These are phyloP conservation scores for Fusarium ambrosium DNA, from an alignment of 2,329 filamentous ascomycete species.

Conservation along the genomic window DNA sequence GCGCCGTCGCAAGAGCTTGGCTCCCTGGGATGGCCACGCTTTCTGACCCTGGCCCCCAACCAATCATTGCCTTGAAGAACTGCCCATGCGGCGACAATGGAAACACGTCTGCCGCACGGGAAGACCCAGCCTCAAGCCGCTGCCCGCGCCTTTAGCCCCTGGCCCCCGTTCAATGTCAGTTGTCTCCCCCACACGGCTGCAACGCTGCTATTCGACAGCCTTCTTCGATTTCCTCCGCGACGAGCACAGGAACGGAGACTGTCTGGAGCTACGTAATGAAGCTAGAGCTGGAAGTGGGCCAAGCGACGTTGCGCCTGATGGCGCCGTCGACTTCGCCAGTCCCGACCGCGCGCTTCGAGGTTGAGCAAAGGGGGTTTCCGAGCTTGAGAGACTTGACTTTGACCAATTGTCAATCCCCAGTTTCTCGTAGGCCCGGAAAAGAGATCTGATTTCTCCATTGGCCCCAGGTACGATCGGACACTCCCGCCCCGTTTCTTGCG, in stretches of 20 bases:
- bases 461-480: conserved; percentile 44
- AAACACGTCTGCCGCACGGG: conserved; percentile 48
- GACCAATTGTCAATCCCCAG: conserved; percentile 34
- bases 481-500: conserved; percentile 39
- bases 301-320: conserved; percentile 9
- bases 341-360: conserved; percentile 25
- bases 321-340: conserved; percentile 12
- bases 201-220: conserved; percentile 37
- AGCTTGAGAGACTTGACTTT: conserved; percentile 14
- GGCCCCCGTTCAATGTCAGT: conserved; percentile 42
- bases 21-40: conserved; percentile 34
- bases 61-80: conserved; percentile 38
- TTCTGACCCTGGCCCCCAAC: conserved; percentile 29
- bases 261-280: conserved; percentile 11
- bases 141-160: conserved; percentile 32
- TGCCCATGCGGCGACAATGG: conserved; percentile 48
- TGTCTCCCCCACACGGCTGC: conserved; percentile 44
- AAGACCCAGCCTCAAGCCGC: conserved; percentile 45
- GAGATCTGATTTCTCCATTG: conserved; percentile 42
- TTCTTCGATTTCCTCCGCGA: conserved; percentile 28
- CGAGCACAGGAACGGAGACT: conserved; percentile 22
- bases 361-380: conserved; percentile 10
- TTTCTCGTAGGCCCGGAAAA: conserved; percentile 33
- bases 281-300: conserved; percentile 22
- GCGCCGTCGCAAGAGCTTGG: conserved; percentile 33